Evolutionary conservation across 1,139 yeast species (phyloP), one percentile per base, ranked within the genome.

Genomic region (Kluyveromyces marxianus): DNA sequence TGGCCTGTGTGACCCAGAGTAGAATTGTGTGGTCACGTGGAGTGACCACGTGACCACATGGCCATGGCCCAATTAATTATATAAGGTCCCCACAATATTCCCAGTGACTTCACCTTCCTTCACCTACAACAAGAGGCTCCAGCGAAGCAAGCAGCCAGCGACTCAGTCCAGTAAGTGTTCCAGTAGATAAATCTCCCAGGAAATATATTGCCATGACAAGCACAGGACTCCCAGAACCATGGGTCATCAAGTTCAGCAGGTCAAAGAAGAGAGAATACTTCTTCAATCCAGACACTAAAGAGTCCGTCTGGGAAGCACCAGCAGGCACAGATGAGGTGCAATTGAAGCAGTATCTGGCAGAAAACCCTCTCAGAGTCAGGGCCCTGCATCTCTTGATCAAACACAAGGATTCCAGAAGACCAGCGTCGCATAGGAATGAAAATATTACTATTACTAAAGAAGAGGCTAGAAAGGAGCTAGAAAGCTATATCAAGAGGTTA

Each of bases 271-370:
- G 87, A 55, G 96, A 92, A 50, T 92, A 92, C 68, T 92, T 72
- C 66, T 80, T 76, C 66, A 80, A 88, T 58, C 79, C 81, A 34
- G 74, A 75, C 37, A 79, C 90, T 3, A 74, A 79, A 44, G 83
- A 83, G 58, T 84, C 96, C 0, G 74, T 81, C 35, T 92, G 98
- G 98, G 94, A 84, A 49, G 84, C 96, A 3, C 98, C 98, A 5
- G 77, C 72, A 46, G 96, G 92, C 6, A 81, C 95, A 2, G 87
- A 92, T 57, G 65, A 75, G 24, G 79, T 67, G 2, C 71, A 73
- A 54, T 71, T 92, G 48, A 72, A 76, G 43, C 69, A 68, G 14
- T 87, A 86, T 66, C 58, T 75, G 56, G 69, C 72, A 55, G 65
- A 66, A 54, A 59, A 78, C 65, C 76, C 85, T 60, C 61, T 77